Conservation (phyloP, 2,329 filamentous ascomycete genomes). For the Clarireedia hainanense region DNA sequence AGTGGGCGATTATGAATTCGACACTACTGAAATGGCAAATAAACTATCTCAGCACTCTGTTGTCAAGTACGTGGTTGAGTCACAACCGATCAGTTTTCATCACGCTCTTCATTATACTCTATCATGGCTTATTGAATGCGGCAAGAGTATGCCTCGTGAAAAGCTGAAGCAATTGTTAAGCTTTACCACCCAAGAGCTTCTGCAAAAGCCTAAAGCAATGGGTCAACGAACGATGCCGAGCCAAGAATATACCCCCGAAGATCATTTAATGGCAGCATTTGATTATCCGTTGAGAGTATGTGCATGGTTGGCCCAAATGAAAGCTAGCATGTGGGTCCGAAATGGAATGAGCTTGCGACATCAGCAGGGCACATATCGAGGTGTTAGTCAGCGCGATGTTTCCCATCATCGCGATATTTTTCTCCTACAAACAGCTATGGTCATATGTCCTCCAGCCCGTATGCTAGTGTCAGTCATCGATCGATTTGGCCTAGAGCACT, state of each 20-base stretch:
- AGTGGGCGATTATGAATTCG: constrained; percentile 73
- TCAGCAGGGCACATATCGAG: constrained; percentile 88
- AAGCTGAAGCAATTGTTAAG: constrained; percentile 61
- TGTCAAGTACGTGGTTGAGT: constrained; percentile 81
- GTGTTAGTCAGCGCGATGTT: constrained; percentile 81
- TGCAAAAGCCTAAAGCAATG: constrained; percentile 55
- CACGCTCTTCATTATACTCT: constrained; percentile 93
- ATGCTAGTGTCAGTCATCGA: constrained; percentile 87
- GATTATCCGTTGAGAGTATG: constrained; percentile 91
- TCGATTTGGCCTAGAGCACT: constrained; percentile 79
- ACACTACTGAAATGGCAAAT: constrained; percentile 33
- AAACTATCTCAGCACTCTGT: constrained; percentile 47
- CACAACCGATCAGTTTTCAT: constrained; percentile 91
- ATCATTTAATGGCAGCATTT: constrained; percentile 79
- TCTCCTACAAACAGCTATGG: constrained; percentile 81
- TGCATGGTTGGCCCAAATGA: constrained; percentile 96
- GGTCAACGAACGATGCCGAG: constrained; percentile 46
- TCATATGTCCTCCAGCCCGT: constrained; percentile 73
- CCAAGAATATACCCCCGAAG: constrained; percentile 56
- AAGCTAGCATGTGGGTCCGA: constrained; percentile 95
- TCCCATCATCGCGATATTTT: constrained; percentile 94
- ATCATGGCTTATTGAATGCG: constrained; percentile 91
- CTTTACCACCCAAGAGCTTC: constrained; percentile 65
- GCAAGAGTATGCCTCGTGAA: constrained; percentile 62
- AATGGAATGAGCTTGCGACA: constrained; percentile 95